These are phyloP conservation scores for Sherardia arvensis DNA, from an alignment of 257 asterid species.

Conservation along the genomic window DNA sequence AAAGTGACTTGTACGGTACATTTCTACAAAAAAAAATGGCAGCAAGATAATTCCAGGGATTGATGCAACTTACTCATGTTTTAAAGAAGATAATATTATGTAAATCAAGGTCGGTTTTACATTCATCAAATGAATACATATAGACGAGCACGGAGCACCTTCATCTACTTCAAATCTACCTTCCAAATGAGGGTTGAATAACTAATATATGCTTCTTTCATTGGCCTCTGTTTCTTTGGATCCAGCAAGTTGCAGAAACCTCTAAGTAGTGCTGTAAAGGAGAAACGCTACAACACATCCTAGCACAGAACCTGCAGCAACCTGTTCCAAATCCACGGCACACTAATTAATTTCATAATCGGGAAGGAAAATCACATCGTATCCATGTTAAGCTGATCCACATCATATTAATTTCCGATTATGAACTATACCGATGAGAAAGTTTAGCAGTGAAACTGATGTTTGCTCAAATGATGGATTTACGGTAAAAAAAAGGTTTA, in stretches of 20 bases:
- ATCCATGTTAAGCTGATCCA: background rate
- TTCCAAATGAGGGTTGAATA: background rate
- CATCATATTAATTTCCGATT: background rate
- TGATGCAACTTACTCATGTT: background rate
- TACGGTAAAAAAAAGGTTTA: background rate
- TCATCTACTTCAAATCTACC: background rate
- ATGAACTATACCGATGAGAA: background rate
- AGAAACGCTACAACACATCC: slow-evolving; percentile 53
- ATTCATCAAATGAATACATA: background rate
- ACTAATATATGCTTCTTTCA: background rate
- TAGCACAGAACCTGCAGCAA: slow-evolving; percentile 63
- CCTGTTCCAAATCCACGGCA: slow-evolving; percentile 30
- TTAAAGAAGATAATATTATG: background rate
- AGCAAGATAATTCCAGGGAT: background rate
- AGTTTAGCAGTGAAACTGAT: background rate
- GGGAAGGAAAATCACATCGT: background rate
- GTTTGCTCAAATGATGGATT: background rate
- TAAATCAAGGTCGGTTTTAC: background rate
- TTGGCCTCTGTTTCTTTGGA: background rate
- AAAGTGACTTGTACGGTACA: background rate
- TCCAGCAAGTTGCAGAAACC: background rate
- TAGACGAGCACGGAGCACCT: background rate
- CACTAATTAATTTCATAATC: background rate
- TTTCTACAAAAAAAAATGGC: no score
- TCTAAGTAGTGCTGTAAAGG: slow-evolving; percentile 31